These are phyloP conservation scores for Telopea speciosissima DNA, from an alignment of 177 flowering plant genomes.

Conservation along the genomic window DNA sequence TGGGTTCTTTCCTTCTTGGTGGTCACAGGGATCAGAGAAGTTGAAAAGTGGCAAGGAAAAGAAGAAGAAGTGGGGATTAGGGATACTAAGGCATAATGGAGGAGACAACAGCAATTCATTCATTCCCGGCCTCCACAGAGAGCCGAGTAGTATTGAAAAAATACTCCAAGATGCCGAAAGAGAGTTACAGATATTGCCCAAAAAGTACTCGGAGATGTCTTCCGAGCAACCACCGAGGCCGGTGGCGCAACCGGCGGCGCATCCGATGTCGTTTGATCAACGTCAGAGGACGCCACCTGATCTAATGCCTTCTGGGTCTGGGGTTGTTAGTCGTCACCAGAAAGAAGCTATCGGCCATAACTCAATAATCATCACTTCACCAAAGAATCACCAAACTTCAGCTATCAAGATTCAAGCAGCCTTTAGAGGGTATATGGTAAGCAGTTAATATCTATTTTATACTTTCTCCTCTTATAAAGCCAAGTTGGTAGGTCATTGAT, in stretches of 20 bases:
- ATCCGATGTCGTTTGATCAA: too few relatives aligned
- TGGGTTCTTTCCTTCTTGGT: too few relatives aligned
- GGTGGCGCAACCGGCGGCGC: too few relatives aligned
- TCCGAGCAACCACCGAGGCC: too few relatives aligned
- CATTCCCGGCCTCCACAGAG: slow-evolving; percentile 70
- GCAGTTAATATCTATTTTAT: background rate
- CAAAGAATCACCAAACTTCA: slow-evolving; percentile 35
- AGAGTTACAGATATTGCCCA: slow-evolving; percentile 29
- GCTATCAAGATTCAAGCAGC: slow-evolving; percentile 89
- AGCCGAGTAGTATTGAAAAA: slow-evolving; percentile 91
- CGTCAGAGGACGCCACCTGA: background rate
- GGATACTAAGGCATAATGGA: slow-evolving; percentile 54
- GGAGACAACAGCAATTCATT: slow-evolving; percentile 65
- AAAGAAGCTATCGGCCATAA: too few relatives aligned
- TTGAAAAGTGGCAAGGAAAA: slow-evolving; percentile 39
- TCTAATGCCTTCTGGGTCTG: slow-evolving; percentile 11
- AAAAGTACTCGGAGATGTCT: too few relatives aligned
- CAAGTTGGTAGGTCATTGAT: too few relatives aligned
- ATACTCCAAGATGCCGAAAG: slow-evolving; percentile 85
- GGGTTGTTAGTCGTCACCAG: slow-evolving; percentile 5
- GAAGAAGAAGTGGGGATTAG: slow-evolving; percentile 65
- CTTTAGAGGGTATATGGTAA: slow-evolving; percentile 82
- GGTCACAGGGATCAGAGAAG: slow-evolving; percentile 58
- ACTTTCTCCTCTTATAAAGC: too few relatives aligned
- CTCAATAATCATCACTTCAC: too few relatives aligned